Conservation (phyloP, 1,284 basidiomycete genomes). For the Moesziomyces parantarcticus region DNA sequence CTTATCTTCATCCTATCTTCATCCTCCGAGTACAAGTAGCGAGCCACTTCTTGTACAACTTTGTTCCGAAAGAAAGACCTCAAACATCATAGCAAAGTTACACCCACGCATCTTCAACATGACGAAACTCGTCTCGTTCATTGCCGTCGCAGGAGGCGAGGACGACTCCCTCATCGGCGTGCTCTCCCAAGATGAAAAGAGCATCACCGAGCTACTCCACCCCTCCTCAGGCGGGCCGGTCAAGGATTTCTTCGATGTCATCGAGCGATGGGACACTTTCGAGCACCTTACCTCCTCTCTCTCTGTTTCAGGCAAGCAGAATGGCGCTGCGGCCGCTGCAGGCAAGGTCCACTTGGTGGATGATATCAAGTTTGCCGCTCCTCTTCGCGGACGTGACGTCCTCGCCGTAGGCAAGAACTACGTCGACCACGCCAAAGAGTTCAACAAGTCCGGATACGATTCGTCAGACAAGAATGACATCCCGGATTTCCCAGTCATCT, state of each 20-base stretch:
- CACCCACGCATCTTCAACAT: too few species aligned
- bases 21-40: too few species aligned
- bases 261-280: constrained; percentile 5
- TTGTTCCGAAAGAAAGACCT: too few species aligned
- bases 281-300: background rate
- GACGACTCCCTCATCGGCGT: background rate
- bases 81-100: too few species aligned
- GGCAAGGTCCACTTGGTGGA: background rate
- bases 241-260: constrained; percentile 7
- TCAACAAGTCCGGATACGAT: constrained; percentile 13
- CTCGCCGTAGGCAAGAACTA: constrained; percentile 11
- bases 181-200: constrained; percentile 3
- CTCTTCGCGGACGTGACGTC: constrained; percentile 8
- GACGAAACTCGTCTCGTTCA: too few species aligned
- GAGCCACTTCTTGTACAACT: too few species aligned
- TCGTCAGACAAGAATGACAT: constrained; percentile 10
- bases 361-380: constrained; percentile 1
- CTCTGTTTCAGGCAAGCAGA: background rate
- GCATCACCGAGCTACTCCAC: background rate
- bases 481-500: constrained; percentile 11
- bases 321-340: background rate
- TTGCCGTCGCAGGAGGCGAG: too few species aligned
- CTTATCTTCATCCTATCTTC: too few species aligned
- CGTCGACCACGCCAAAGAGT: constrained; percentile 10
- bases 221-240: background rate